phyloP scores from a whole-genome alignment of 805 yeast species.

The Candida namnaoensis region DNA sequence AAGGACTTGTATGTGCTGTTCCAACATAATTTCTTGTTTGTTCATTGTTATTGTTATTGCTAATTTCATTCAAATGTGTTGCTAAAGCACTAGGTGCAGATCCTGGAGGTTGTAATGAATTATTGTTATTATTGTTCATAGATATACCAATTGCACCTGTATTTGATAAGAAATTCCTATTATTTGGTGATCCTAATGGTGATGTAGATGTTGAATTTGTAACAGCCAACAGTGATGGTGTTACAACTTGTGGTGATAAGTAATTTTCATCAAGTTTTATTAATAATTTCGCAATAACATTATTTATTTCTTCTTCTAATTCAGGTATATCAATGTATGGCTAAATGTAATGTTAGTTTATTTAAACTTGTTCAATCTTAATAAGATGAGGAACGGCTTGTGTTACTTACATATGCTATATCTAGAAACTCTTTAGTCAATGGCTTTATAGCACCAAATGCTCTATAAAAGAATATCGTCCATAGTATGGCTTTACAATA shows the following conservation, averaged over 20 bases:
- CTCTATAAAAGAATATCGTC: constrained; percentile 59
- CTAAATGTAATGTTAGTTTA: not conserved
- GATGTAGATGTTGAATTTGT: constrained; percentile 3
- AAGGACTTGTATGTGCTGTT: too few species aligned
- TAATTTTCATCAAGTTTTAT: constrained; percentile 13
- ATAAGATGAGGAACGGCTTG: too few species aligned
- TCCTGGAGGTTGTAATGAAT: too few species aligned
- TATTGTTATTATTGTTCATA: too few species aligned
- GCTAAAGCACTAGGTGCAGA: too few species aligned
- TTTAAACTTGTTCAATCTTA: too few species aligned
- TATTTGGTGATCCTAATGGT: constrained; percentile 8
- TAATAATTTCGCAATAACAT: constrained; percentile 23
- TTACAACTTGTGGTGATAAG: not conserved
- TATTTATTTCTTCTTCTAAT: constrained; percentile 34
- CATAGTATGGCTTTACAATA: constrained; percentile 51
- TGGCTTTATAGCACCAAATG: constrained; percentile 59
- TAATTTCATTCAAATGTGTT: too few species aligned
- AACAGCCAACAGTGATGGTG: not conserved
- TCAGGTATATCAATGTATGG: constrained; percentile 40
- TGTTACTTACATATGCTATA: constrained; percentile 41
- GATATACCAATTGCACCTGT: not conserved
- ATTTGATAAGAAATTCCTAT: constrained; percentile 1
- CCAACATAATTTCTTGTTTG: too few species aligned
- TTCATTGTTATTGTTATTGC: too few species aligned
- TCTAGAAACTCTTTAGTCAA: constrained; percentile 44